A percentile compares a stretch with the other conserved stretches of the same genome.
Conservation (phyloP, 2,329 filamentous ascomycete genomes). For the Ophiognomonia clavigignenti-juglandacearum region DNA sequence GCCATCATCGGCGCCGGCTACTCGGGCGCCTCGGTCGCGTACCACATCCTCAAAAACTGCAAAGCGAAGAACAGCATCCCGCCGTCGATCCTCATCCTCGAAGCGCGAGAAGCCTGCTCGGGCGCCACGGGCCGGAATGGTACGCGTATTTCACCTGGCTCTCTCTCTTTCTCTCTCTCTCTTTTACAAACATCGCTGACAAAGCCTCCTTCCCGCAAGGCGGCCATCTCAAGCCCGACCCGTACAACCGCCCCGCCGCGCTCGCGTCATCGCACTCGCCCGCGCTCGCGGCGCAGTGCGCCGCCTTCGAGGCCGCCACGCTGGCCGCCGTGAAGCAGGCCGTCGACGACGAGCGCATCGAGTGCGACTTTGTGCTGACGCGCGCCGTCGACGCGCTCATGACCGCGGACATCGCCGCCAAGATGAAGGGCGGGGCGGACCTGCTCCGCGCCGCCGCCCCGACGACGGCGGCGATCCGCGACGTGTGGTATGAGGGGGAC, state of each 20-base stretch:
- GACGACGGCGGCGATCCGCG: conserved; percentile 22
- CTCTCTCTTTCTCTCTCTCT: too few species aligned
- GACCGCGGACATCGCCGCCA: conserved; percentile 17
- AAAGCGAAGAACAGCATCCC: background rate
- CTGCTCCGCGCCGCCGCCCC: conserved; percentile 25
- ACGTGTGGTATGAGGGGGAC: conserved; percentile 24
- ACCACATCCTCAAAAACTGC: conserved; percentile 30
- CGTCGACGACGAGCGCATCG: conserved; percentile 32
- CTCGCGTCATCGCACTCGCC: conserved; percentile 21
- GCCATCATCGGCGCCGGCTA: conserved; percentile 43
- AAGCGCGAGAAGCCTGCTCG: conserved; percentile 30
- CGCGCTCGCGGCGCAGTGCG: conserved; percentile 25
- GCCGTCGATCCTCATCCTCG: conserved; percentile 27
- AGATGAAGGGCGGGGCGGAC: conserved; percentile 25
- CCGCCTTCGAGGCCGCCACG: conserved; percentile 25
- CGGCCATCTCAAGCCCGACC: conserved; percentile 31
- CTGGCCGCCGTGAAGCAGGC: conserved; percentile 28
- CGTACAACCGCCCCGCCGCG: conserved; percentile 23
- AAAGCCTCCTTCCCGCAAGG: conserved; percentile 10
- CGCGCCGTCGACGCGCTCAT: conserved; percentile 35
- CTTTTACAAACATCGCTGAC: background rate
- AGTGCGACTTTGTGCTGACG: conserved; percentile 40
- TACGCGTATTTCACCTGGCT: conserved; percentile 4
- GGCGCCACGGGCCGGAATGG: conserved; percentile 34
- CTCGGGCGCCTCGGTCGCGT: conserved; percentile 37